Conservation (phyloP, 768 basidiomycete genomes). For the Exsudoporus frostii region DNA sequence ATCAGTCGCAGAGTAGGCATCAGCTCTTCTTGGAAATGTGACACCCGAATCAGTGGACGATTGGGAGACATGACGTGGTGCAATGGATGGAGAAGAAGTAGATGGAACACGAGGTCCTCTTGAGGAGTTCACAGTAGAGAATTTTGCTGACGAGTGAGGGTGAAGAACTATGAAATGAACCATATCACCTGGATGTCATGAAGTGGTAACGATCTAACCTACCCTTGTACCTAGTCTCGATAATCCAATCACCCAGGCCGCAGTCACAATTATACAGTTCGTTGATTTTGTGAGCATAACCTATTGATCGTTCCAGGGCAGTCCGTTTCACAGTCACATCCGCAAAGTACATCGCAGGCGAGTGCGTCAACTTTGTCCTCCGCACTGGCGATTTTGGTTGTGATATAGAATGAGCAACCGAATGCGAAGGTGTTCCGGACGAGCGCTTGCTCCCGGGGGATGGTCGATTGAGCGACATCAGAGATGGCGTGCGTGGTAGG, state of each 20-base stretch:
- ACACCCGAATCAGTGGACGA: conserved; percentile 72
- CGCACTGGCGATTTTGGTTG: conserved; percentile 22
- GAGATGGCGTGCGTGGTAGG: conserved; percentile 65
- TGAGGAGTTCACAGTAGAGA: conserved; percentile 22
- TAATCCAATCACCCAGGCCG: conserved; percentile 75
- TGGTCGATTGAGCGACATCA: conserved; percentile 38
- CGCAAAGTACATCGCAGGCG: conserved; percentile 66
- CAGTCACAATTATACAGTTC: conserved; percentile 74
- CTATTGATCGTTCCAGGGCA: conserved; percentile 61
- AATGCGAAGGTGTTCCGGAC: conserved; percentile 25
- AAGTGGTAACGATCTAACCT: conserved; percentile 1
- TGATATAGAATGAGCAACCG: conserved; percentile 33
- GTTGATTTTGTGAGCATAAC: conserved; percentile 82
- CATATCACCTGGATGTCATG: conserved; percentile 1
- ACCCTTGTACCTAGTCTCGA: conserved; percentile 56
- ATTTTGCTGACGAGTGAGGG: conserved; percentile 25
- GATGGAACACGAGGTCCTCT: conserved; percentile 33
- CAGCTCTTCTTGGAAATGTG: conserved; percentile 77
- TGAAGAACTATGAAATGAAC: conserved; percentile 16
- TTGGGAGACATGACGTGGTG: conserved; percentile 65
- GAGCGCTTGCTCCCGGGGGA: conserved; percentile 23
- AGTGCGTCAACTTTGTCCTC: conserved; percentile 42
- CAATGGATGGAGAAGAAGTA: conserved; percentile 43
- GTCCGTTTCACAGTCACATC: conserved; percentile 59
- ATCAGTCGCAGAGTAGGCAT: conserved; percentile 77